Evolutionary conservation across 2,329 filamentous ascomycete species (phyloP).

Genomic region (Aurifilum marmelostoma): DNA sequence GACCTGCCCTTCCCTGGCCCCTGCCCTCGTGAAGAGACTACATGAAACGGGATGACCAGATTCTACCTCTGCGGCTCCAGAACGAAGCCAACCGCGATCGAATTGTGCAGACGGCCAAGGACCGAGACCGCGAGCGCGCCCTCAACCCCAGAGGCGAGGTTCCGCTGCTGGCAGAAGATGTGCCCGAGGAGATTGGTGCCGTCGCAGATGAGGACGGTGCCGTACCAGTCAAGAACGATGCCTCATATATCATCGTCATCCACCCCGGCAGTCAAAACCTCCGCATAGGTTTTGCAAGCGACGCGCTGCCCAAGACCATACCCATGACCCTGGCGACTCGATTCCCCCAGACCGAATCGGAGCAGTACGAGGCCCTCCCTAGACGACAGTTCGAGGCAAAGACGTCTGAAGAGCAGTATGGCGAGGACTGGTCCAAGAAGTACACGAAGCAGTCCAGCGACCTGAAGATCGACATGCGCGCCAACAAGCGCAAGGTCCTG

Average conservation of each 20-base stretch:
- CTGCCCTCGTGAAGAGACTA: conserved; percentile 72
- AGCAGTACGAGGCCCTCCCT: conserved; percentile 79
- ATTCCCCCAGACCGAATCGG: conserved; percentile 77
- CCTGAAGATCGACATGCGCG: conserved; percentile 86
- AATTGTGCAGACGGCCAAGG: conserved; percentile 83
- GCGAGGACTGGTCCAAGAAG: conserved; percentile 75
- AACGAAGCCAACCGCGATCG: conserved; percentile 83
- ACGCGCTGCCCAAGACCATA: conserved; percentile 90
- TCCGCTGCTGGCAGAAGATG: conserved; percentile 61
- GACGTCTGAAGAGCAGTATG: conserved; percentile 78
- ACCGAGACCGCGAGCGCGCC: conserved; percentile 72
- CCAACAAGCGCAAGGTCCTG: conserved; percentile 90
- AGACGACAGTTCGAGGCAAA: conserved; percentile 67
- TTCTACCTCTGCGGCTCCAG: conserved; percentile 84
- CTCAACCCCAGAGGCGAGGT: conserved; percentile 75
- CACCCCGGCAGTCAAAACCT: conserved; percentile 96
- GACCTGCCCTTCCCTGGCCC: conserved; percentile 5
- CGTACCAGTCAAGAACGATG: conserved; percentile 63
- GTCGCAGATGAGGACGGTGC: conserved; percentile 41
- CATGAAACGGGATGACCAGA: conserved; percentile 96
- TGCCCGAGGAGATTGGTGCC: conserved; percentile 56
- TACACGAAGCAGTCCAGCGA: conserved; percentile 85
- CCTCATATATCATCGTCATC: conserved; percentile 91
- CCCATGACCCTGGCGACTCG: conserved; percentile 90
- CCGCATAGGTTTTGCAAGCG: conserved; percentile 91